phyloP scores from a whole-genome alignment of 2,329 filamentous ascomycete genomes.

The Aspergillus sp. region DNA sequence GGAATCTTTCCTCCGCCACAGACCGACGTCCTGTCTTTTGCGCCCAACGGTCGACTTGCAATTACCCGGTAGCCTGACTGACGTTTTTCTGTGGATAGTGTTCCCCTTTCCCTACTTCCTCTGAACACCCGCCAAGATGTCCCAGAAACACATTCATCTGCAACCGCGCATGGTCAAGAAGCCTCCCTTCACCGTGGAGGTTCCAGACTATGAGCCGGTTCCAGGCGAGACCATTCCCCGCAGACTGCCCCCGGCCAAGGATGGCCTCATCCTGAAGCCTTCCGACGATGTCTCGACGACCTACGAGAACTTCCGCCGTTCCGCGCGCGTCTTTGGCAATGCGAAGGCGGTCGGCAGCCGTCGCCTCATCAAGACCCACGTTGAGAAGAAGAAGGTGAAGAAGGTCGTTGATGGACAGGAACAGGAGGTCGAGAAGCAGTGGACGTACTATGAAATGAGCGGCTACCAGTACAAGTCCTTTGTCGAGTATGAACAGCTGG shows the following conservation, averaged over 20 bases:
- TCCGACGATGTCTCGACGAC: slow-evolving; percentile 70
- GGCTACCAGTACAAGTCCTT: slow-evolving; percentile 75
- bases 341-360: slow-evolving; percentile 68
- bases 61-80: background rate
- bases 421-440: slow-evolving; percentile 81
- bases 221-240: slow-evolving; percentile 82
- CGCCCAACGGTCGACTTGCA: background rate
- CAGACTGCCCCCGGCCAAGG: slow-evolving; percentile 67
- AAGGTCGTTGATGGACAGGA: slow-evolving; percentile 81
- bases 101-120: background rate
- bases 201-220: slow-evolving; percentile 63
- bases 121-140: slow-evolving; percentile 24
- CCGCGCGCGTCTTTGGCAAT: slow-evolving; percentile 61
- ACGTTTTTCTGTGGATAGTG: background rate
- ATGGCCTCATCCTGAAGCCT: slow-evolving; percentile 65
- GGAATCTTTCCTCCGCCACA: background rate
- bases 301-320: slow-evolving; percentile 72
- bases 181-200: slow-evolving; percentile 73
- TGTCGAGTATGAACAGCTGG: slow-evolving; percentile 70
- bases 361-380: slow-evolving; percentile 72
- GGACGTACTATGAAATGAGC: slow-evolving; percentile 84
- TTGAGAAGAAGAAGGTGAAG: slow-evolving; percentile 84
- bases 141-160: slow-evolving; percentile 29
- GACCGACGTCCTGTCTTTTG: no score
- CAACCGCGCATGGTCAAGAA: slow-evolving; percentile 59